phyloP scores from a whole-genome alignment of 2,329 filamentous ascomycete species.

The Trichophyton benhamiae region DNA sequence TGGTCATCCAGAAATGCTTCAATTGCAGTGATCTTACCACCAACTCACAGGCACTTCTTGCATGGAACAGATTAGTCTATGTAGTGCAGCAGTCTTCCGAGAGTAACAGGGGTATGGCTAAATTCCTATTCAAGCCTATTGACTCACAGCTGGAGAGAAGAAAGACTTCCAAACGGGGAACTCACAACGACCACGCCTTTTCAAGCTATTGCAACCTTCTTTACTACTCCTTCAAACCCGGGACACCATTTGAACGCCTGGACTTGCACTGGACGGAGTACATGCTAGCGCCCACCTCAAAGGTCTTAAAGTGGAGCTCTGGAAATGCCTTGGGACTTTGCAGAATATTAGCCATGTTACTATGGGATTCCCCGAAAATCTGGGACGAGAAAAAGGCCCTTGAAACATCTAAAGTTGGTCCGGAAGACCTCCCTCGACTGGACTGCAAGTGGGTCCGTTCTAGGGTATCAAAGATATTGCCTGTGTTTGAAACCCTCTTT shows the following conservation, averaged over 20 bases:
- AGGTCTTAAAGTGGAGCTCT: slow-evolving; percentile 39
- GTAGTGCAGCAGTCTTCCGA: slow-evolving; percentile 55
- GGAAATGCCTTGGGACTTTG: slow-evolving; percentile 50
- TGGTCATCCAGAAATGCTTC: slow-evolving; percentile 69
- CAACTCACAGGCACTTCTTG: slow-evolving; percentile 64
- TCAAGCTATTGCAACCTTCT: slow-evolving; percentile 67
- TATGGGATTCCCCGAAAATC: slow-evolving; percentile 41
- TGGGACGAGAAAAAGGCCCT: slow-evolving; percentile 67
- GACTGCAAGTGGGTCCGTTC: slow-evolving; percentile 80
- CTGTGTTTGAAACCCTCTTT: slow-evolving; percentile 44
- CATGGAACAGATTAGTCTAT: slow-evolving; percentile 77
- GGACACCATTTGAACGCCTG: slow-evolving; percentile 50
- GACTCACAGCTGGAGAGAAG: slow-evolving; percentile 56
- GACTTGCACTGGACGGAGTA: slow-evolving; percentile 70
- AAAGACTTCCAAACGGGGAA: slow-evolving; percentile 37
- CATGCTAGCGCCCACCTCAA: slow-evolving; percentile 51
- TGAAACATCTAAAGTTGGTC: slow-evolving; percentile 44
- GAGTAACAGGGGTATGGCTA: slow-evolving; percentile 43
- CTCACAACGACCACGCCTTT: slow-evolving; percentile 44
- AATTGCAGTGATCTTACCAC: slow-evolving; percentile 61
- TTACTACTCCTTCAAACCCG: slow-evolving; percentile 71
- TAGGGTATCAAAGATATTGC: slow-evolving; percentile 55
- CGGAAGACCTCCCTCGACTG: slow-evolving; percentile 68
- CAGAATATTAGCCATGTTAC: slow-evolving; percentile 59
- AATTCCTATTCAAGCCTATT: slow-evolving; percentile 57